phyloP scores from a whole-genome alignment of 78 protist genomes.

The Reticulomyxa filosa region DNA sequence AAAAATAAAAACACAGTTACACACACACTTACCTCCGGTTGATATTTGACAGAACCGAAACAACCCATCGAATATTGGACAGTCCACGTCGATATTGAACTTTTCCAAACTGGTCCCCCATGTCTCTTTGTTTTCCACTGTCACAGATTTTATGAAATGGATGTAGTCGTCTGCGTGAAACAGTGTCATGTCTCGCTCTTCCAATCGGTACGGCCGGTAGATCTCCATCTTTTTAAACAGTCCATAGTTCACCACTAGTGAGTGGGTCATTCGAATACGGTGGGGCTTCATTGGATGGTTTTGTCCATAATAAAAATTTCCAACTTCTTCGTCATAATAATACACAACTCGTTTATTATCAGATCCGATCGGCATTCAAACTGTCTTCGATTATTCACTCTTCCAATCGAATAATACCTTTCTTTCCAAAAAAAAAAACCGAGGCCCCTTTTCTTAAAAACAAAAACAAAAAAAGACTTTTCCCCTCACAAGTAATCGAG shows the following conservation, averaged over 20 bases:
- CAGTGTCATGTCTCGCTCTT: slow-evolving; percentile 7
- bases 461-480: too few relatives aligned
- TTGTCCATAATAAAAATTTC: slow-evolving; percentile 50
- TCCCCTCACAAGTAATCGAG: too few relatives aligned
- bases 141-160: slow-evolving; percentile 4
- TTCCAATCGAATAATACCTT: too few relatives aligned
- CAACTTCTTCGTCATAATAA: not conserved
- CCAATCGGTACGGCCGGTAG: slow-evolving; percentile 14
- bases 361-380: not conserved
- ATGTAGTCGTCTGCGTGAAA: slow-evolving; percentile 33
- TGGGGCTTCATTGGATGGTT: slow-evolving; percentile 97
- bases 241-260: slow-evolving; percentile 78
- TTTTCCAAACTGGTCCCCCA: too few relatives aligned
- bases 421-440: too few relatives aligned
- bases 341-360: not conserved
- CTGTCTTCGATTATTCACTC: too few relatives aligned
- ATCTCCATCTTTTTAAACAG: slow-evolving; percentile 67
- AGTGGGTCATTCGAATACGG: slow-evolving; percentile 76
- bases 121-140: too few relatives aligned
- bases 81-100: slow-evolving; percentile 81
- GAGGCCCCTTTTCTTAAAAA: too few relatives aligned
- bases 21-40: slow-evolving; percentile 91
- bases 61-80: slow-evolving; percentile 92
- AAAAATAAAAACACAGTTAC: not conserved
- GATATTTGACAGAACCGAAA: slow-evolving; percentile 74